Conservation (phyloP, 768 basidiomycete genomes). For the Galerina sulciceps region DNA sequence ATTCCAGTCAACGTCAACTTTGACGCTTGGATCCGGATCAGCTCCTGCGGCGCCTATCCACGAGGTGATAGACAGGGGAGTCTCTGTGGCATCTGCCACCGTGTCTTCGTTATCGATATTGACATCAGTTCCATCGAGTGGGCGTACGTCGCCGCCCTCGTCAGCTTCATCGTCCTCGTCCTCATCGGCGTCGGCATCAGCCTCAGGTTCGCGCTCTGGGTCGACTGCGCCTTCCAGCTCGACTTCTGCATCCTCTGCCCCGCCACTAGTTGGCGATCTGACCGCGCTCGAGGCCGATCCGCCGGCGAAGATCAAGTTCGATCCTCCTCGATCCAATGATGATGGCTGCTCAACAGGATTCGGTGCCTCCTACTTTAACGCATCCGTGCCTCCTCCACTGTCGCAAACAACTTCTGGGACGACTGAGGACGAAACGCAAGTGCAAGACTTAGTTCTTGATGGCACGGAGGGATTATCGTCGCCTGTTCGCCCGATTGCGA, state of each 20-base stretch:
- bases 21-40: too few relatives aligned
- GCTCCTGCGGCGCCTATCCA: too few relatives aligned
- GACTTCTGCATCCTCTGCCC: background rate
- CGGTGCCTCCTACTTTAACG: background rate
- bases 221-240: background rate
- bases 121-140: too few relatives aligned
- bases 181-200: too few relatives aligned
- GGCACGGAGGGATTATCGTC: background rate
- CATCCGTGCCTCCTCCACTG: background rate
- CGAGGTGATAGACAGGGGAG: too few relatives aligned
- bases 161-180: too few relatives aligned
- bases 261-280: background rate
- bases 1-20: background rate
- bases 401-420: slow-evolving; percentile 11
- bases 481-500: background rate
- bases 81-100: too few relatives aligned
- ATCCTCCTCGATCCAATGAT: background rate
- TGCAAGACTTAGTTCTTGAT: slow-evolving; percentile 7
- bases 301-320: background rate
- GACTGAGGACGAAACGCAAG: slow-evolving; percentile 11
- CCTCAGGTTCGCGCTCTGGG: background rate
- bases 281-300: background rate
- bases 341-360: too few relatives aligned
- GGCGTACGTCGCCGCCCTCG: too few relatives aligned
- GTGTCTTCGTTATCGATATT: too few relatives aligned